Conservation (phyloP, 78 protist genomes). For the Mantamonas sphyraenae region DNA sequence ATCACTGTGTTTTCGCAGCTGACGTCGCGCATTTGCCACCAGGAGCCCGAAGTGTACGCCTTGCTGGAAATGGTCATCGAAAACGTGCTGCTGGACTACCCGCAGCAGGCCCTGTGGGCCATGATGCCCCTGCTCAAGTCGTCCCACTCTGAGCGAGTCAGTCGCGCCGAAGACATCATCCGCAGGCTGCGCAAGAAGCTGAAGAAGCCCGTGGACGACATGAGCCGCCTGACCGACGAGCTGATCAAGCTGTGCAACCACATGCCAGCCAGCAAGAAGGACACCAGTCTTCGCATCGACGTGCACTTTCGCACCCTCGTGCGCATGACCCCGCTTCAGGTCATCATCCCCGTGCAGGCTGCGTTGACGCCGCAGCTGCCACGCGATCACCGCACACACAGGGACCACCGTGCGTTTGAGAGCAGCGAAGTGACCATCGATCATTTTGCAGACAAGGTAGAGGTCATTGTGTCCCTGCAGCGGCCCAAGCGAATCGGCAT, state of each 20-base stretch:
- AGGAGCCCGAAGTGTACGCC: conserved; percentile 3
- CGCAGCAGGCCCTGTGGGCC: conserved; percentile 69
- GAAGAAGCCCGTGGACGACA: neutral
- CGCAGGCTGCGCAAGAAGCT: neutral
- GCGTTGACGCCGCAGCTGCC: conserved; percentile 28
- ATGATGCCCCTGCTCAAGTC: conserved; percentile 18
- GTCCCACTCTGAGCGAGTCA: neutral
- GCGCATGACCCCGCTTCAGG: neutral
- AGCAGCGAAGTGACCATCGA: conserved; percentile 43
- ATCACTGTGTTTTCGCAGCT: conserved; percentile 61
- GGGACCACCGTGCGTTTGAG: neutral
- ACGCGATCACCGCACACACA: neutral
- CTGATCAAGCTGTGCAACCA: conserved; percentile 15
- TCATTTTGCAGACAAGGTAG: conserved; percentile 34
- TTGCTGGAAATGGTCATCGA: conserved; percentile 24
- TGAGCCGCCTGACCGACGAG: neutral
- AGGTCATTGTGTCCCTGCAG: conserved; percentile 60
- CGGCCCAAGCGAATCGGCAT: conserved; percentile 69
- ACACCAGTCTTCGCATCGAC: neutral
- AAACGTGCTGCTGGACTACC: conserved; percentile 29
- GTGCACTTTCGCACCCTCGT: neutral
- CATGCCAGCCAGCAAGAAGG: neutral
- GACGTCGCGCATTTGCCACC: conserved; percentile 55
- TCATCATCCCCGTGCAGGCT: conserved; percentile 52
- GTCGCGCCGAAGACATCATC: neutral